phyloP scores from a whole-genome alignment of 495 filamentous ascomycete species.

The Penicillium argentinense region DNA sequence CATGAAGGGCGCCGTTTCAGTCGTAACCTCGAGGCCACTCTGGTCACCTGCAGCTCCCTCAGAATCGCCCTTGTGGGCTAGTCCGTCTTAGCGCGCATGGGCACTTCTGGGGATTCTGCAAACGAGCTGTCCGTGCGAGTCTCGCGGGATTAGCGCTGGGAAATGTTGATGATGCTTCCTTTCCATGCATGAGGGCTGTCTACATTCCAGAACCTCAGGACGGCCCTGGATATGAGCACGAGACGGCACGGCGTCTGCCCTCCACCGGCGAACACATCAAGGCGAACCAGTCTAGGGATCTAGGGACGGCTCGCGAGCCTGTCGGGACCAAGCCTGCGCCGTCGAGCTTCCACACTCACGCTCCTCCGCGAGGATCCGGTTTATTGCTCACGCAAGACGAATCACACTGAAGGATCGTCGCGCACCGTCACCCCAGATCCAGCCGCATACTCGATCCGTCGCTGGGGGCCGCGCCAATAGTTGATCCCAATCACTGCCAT shows the following conservation, averaged over 20 bases:
- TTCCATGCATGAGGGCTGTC: too few relatives aligned
- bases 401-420: conserved; percentile 13
- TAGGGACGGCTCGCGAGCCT: conserved; percentile 2
- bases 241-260: too few relatives aligned
- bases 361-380: conserved; percentile 14
- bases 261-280: too few relatives aligned
- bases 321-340: not conserved
- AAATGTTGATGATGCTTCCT: too few relatives aligned
- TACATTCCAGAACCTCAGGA: too few relatives aligned
- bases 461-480: conserved; percentile 14
- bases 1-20: conserved; percentile 21
- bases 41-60: conserved; percentile 31
- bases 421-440: conserved; percentile 20
- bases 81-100: conserved; percentile 18
- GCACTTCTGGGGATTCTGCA: conserved; percentile 32
- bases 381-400: not conserved
- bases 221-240: too few relatives aligned
- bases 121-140: conserved; percentile 31
- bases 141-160: conserved; percentile 2
- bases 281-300: too few relatives aligned
- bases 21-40: conserved; percentile 26
- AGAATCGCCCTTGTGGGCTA: conserved; percentile 25
- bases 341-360: not conserved
- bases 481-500: conserved; percentile 4
- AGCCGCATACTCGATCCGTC: conserved; percentile 17